Base-by-base conservation (phyloP, 192 early-diverging fungal genomes). In the Coemansia sp. region DNA sequence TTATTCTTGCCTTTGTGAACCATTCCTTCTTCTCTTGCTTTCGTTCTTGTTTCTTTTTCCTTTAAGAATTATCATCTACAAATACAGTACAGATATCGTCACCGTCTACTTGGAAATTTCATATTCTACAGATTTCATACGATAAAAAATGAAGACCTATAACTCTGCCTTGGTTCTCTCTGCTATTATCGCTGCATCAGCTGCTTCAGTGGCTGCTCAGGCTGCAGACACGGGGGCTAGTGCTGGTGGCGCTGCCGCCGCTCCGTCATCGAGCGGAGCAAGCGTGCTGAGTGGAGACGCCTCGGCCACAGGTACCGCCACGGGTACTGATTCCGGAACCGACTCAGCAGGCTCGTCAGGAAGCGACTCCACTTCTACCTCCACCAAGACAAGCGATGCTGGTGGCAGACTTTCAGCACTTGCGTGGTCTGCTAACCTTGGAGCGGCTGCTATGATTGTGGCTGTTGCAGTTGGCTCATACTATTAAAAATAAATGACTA, bases 71-170 rank as follows among this genome's bases (percentile, higher is more conserved):
- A 25, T 56, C 23, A n/a, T n/a, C 20, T 56, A 16, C 30, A 56
- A 31, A 5, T 25, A 49, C 23, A 25, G 46, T 28, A 49, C n/a
- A n/a, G 13, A 46, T n/a, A n/a, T n/a, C n/a, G n/a, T n/a, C n/a
- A n/a, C n/a, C n/a, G 26, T 21, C 3, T 56, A 2, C 16, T 34
- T 6, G 29, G 26, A 29, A 16, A 56, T 31, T 21, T 31, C 18
- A 29, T 13, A 33, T 7, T 34, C n/a, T 33, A 49, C 25, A 26
- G 9, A 56, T 12, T 31, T 7, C 31, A 6, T 6, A 1, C 8
- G 13, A 56, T 56, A 29, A 18, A 56, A 56, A 56, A 56, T 56
- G 53, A 56, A 56, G 53, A 25, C 33, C 53, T 56, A 56, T 23
- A 49, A 51, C 45, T 20, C 48, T 8, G 62, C 51, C 2, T 9